Evolutionary conservation across 2,329 filamentous ascomycete species (phyloP).

Genomic region (Fusarium paranaense): DNA sequence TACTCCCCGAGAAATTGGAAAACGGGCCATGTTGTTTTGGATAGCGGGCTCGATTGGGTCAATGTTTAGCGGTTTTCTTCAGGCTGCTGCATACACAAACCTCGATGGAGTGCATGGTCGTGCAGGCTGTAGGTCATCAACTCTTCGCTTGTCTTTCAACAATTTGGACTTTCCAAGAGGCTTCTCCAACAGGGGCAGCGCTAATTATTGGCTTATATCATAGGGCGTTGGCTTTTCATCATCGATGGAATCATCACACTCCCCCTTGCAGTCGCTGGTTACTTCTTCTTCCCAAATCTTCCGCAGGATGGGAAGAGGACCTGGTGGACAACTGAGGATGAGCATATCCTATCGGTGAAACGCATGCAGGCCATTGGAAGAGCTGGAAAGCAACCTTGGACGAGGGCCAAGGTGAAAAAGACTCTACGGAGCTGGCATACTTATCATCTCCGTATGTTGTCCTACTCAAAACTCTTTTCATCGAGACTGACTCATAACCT

Average conservation of each 20-base stretch:
- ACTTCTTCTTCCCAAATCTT: slow-evolving; percentile 32
- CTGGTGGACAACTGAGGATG: slow-evolving; percentile 33
- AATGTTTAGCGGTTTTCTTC: slow-evolving; percentile 32
- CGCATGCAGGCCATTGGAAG: slow-evolving; percentile 30
- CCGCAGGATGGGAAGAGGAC: slow-evolving; percentile 31
- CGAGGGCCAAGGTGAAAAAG: slow-evolving; percentile 11
- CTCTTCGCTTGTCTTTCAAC: not conserved
- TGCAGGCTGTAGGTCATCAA: slow-evolving; percentile 26
- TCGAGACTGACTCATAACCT: not conserved
- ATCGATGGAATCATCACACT: slow-evolving; percentile 34
- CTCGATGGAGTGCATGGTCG: slow-evolving; percentile 24
- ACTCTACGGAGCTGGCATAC: slow-evolving; percentile 30
- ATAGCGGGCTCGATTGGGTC: slow-evolving; percentile 22
- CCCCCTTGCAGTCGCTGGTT: slow-evolving; percentile 23
- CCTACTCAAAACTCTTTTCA: not conserved
- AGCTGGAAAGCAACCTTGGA: slow-evolving; percentile 31
- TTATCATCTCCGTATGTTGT: slow-evolving; percentile 21
- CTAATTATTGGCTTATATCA: not conserved
- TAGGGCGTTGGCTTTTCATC: slow-evolving; percentile 35
- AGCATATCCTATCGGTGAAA: slow-evolving; percentile 19
- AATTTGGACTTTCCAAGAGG: not conserved
- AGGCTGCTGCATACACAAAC: slow-evolving; percentile 31
- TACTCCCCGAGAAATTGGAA: slow-evolving; percentile 30
- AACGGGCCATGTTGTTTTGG: slow-evolving; percentile 32
- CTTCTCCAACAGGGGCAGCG: not conserved